phyloP scores from a whole-genome alignment of 495 filamentous ascomycete genomes.

The Chaetomidium leptoderma region DNA sequence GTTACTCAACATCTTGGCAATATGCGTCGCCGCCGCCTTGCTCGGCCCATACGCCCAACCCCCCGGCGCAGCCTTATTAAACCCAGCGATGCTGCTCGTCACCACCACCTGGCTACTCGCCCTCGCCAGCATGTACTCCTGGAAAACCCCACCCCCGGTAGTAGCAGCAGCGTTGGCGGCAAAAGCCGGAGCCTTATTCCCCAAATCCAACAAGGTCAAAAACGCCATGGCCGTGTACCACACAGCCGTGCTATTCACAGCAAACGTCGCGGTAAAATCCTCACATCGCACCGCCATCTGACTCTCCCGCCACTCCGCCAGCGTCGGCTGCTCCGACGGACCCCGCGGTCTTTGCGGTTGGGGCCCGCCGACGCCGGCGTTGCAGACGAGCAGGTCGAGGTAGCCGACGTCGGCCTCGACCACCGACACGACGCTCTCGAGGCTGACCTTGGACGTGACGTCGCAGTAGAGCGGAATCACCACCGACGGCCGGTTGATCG shows the following conservation, averaged over 20 bases:
- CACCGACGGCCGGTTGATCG: slow-evolving; percentile 35
- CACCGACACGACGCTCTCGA: slow-evolving; percentile 48
- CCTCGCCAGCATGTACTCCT: not conserved
- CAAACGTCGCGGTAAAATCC: slow-evolving; percentile 56
- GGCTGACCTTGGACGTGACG: slow-evolving; percentile 59
- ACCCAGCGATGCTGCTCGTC: slow-evolving; percentile 58
- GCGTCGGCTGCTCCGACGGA: too few relatives aligned
- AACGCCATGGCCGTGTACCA: slow-evolving; percentile 64
- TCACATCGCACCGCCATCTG: slow-evolving; percentile 50
- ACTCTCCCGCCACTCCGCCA: slow-evolving; percentile 51
- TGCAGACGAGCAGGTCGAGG: slow-evolving; percentile 64
- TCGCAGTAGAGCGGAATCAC: slow-evolving; percentile 61
- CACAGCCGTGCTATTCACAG: slow-evolving; percentile 56
- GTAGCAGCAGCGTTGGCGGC: too few relatives aligned
- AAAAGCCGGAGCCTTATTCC: too few relatives aligned
- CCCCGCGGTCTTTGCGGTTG: slow-evolving; percentile 28
- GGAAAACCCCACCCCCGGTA: slow-evolving; percentile 27
- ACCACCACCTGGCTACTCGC: slow-evolving; percentile 57
- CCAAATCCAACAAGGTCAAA: slow-evolving; percentile 56
- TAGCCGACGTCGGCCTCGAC: slow-evolving; percentile 53
- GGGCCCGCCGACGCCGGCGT: slow-evolving; percentile 61
- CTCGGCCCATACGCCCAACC: slow-evolving; percentile 58
- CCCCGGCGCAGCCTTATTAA: slow-evolving; percentile 52
- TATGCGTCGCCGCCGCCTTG: slow-evolving; percentile 61
- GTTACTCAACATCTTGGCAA: slow-evolving; percentile 59